phyloP scores from a whole-genome alignment of 345 rosid species.

The Corchorus olitorius region DNA sequence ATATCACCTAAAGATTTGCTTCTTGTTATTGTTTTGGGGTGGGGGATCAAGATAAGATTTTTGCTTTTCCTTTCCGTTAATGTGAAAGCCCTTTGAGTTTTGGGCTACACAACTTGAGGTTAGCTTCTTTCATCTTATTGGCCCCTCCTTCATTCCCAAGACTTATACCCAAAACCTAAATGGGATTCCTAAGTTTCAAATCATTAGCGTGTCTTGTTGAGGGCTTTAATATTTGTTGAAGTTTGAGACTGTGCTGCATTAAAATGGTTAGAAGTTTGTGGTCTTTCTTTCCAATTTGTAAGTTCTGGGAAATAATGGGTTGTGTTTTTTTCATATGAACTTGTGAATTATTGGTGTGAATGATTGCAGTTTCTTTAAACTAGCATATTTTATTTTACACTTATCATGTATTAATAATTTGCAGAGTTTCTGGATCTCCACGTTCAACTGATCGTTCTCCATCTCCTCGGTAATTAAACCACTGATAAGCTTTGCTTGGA shows the following conservation, averaged over 20 bases:
- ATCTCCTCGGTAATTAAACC: conserved; percentile 27
- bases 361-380: background rate
- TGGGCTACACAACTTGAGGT: background rate
- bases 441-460: conserved; percentile 29
- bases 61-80: conserved; percentile 1
- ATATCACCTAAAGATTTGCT: background rate
- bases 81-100: background rate
- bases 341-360: background rate
- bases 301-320: background rate
- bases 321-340: background rate
- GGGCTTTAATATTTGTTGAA: background rate
- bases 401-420: conserved; percentile 13
- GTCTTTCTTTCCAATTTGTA: conserved; percentile 7
- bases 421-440: conserved; percentile 50
- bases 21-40: too few species aligned
- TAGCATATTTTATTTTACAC: background rate
- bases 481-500: background rate
- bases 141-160: background rate
- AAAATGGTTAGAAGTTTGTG: background rate
- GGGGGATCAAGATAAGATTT: background rate
- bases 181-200: background rate
- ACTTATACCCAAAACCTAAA: background rate
- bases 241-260: background rate
- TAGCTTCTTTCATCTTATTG: background rate
- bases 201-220: too few species aligned